Conservation (phyloP, 1,284 basidiomycete species). For the Lignosus rhinocerotis region DNA sequence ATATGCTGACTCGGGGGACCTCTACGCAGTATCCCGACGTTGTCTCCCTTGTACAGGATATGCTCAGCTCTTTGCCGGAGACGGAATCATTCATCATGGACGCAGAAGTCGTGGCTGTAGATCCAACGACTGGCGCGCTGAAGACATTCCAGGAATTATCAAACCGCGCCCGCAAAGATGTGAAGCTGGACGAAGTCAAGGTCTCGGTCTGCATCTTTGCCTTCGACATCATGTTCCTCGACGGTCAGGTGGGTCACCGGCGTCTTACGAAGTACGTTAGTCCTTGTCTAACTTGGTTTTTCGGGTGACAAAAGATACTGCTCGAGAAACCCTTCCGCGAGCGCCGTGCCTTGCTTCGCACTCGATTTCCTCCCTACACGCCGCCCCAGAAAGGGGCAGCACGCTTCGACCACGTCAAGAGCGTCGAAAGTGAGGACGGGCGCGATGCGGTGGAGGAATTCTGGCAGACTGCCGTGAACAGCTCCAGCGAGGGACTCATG, state of each 20-base stretch:
- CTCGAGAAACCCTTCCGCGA: constrained; percentile 73
- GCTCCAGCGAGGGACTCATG: constrained; percentile 92
- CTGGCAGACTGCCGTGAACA: constrained; percentile 79
- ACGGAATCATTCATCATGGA: constrained; percentile 80
- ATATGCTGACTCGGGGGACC: constrained; percentile 21
- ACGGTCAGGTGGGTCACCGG: constrained; percentile 62
- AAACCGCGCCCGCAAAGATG: constrained; percentile 85
- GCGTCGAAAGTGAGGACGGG: constrained; percentile 70
- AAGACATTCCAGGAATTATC: constrained; percentile 87
- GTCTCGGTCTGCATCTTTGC: constrained; percentile 85
- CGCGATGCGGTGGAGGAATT: constrained; percentile 73
- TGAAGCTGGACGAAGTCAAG: constrained; percentile 76
- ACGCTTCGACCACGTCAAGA: constrained; percentile 76
- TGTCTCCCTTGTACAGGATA: constrained; percentile 52
- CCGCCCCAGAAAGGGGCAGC: constrained; percentile 54
- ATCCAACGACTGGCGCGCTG: constrained; percentile 63
- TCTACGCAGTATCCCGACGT: constrained; percentile 84
- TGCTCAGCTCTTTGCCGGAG: constrained; percentile 46
- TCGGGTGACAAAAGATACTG: constrained; percentile 51
- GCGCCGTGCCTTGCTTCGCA: constrained; percentile 66
- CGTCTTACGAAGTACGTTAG: not conserved
- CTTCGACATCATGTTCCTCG: constrained; percentile 90
- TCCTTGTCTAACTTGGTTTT: constrained; percentile 7
- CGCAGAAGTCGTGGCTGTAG: constrained; percentile 86
- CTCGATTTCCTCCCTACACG: constrained; percentile 55